These are phyloP conservation scores for Neurospora crassa DNA, from an alignment of 2,329 filamentous ascomycete species.

Conservation along the genomic window DNA sequence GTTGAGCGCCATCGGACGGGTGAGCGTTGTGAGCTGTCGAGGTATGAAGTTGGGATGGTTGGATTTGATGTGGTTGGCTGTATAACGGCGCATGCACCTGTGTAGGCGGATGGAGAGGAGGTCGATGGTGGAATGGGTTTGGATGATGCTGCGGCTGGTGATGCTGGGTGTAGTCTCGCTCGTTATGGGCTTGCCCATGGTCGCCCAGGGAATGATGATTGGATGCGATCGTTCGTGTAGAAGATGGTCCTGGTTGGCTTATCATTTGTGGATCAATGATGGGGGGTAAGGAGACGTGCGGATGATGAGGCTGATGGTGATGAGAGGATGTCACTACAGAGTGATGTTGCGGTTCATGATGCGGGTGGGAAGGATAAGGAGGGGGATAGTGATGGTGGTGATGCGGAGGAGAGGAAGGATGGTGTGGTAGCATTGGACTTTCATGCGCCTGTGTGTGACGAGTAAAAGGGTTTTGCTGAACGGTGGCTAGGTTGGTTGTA, in stretches of 20 bases:
- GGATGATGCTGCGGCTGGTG: slow-evolving; percentile 23
- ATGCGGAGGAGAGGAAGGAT: slow-evolving; percentile 12
- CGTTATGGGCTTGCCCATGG: background rate
- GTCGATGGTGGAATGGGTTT: slow-evolving; percentile 16
- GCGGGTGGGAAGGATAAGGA: slow-evolving; percentile 14
- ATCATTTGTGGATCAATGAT: slow-evolving; percentile 54
- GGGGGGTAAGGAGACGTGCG: slow-evolving; percentile 34
- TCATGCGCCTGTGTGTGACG: slow-evolving; percentile 13
- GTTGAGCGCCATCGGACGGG: background rate
- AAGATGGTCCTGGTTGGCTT: slow-evolving; percentile 26
- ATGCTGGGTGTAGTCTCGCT: background rate
- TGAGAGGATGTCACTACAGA: background rate
- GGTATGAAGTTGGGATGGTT: background rate
- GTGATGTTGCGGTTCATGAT: slow-evolving; percentile 13
- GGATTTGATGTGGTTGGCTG: background rate
- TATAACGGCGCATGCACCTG: background rate
- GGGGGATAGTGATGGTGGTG: slow-evolving; percentile 26
- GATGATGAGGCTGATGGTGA: slow-evolving; percentile 9
- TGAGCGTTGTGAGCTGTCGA: background rate
- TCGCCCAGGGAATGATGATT: slow-evolving; percentile 3
- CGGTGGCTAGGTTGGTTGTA: slow-evolving; percentile 2
- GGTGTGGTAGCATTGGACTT: slow-evolving; percentile 24
- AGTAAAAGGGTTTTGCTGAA: slow-evolving; percentile 8
- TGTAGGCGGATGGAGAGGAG: slow-evolving; percentile 18
- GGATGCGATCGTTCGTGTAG: background rate